Conservation (phyloP, 1,284 basidiomycete species). For the Hypsizygus ulmarius region DNA sequence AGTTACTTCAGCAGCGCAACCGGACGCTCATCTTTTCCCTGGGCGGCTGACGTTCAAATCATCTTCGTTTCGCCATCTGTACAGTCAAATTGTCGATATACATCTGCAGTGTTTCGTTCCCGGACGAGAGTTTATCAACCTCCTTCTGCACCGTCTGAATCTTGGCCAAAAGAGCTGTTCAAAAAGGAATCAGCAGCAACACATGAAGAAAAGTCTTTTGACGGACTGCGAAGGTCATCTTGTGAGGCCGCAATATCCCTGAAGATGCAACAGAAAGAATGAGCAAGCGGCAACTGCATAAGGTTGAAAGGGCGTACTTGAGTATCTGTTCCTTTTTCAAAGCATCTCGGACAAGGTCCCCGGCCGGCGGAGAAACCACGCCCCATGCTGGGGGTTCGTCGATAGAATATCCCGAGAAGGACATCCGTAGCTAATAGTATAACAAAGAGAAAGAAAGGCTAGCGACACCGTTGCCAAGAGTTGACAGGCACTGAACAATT, state of each 20-base stretch:
- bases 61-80: conserved; percentile 77
- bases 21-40: no score
- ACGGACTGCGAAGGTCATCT: conserved; percentile 68
- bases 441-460: background rate
- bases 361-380: conserved; percentile 41
- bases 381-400: conserved; percentile 68
- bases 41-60: conserved; percentile 16
- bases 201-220: background rate
- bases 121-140: conserved; percentile 71
- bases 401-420: conserved; percentile 47
- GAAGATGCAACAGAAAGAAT: conserved; percentile 4
- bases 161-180: conserved; percentile 63
- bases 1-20: no score
- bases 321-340: conserved; percentile 58
- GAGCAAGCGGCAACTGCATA: background rate
- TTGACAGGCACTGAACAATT: no score
- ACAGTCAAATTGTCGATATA: conserved; percentile 86
- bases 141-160: conserved; percentile 70
- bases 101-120: conserved; percentile 81
- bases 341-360: conserved; percentile 70
- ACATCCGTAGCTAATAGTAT: conserved; percentile 31
- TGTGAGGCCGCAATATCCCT: conserved; percentile 75
- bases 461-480: no score
- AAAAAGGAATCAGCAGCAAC: background rate
- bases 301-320: conserved; percentile 29